Base-by-base conservation (phyloP, 1,139 yeast species). In the Blastobotrys ciferrii region DNA sequence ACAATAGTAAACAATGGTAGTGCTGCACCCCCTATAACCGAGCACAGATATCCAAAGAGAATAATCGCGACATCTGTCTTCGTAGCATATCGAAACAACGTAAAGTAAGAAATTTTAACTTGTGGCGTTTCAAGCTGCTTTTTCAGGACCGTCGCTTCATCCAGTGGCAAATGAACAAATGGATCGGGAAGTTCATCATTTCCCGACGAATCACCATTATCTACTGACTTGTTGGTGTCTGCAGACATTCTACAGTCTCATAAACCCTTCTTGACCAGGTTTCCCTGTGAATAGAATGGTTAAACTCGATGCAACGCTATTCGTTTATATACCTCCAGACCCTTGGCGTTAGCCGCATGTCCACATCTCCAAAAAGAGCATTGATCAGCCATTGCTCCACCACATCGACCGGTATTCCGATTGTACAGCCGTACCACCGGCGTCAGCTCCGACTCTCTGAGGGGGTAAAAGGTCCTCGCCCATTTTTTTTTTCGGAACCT, bases 1-100 rank as follows among this genome's bases (percentile, higher is more conserved):
- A 71, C 63, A 45, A 71, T 54, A 15, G 75, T 70, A 54, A 69
- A 68, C 59, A 70, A 57, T 1, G 74, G 74, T 49, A 70, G 48
- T 2, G 69, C 68, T 3, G 71, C 72, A 12, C 75, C 75, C 14
- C 68, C 64, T 7, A 62, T 60, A 4, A 64, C 61, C 4, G 74
- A 63, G 35, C 62, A 56, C 18, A 62, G 47, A 39, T 59, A 56
- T 1, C 70, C 74, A 6, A 65, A 3, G 1, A 50, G 14, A n/a
- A 68, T 50, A 18, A 65, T 46, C 36, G 58, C 47, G 2, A 52
- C 43, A 45, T 71, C 75, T 28, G 40, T 48, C 15, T 51, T 49
- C 15, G 65, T 61, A 2, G 74, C 72, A 50, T 65, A 71, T 15
- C 70, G 56, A 55, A 60, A 71, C 15, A 71, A 58, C 1, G 70